A percentile compares a stretch with the other conserved stretches of the same genome.
phyloP scores from a whole-genome alignment of 257 asterid species.

The Asclepias syriaca region DNA sequence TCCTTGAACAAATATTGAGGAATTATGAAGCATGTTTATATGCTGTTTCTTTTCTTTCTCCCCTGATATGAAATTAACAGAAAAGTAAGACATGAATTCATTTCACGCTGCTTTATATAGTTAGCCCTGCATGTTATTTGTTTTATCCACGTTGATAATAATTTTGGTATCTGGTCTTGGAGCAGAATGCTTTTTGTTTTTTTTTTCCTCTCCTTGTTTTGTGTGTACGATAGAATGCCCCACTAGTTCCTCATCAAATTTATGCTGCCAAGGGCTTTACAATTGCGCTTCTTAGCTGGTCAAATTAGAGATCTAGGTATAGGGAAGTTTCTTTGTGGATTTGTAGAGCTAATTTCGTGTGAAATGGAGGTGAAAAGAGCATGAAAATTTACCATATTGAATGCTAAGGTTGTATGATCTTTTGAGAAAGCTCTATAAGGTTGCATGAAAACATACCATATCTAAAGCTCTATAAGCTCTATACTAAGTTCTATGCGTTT shows the following conservation, averaged over 20 bases:
- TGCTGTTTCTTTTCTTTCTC: background rate
- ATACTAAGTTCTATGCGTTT: background rate
- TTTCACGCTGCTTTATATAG: background rate
- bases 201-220: background rate
- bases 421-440: background rate
- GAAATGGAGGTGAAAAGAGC: background rate
- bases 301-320: background rate
- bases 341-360: background rate
- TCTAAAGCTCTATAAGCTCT: background rate
- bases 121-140: background rate
- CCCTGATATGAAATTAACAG: background rate
- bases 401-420: background rate
- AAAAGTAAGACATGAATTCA: background rate
- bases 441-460: background rate
- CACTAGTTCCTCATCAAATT: background rate
- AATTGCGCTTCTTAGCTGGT: background rate
- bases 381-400: background rate
- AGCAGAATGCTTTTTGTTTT: too few species aligned
- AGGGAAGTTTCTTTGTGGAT: background rate
- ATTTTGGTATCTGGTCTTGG: background rate
- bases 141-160: background rate
- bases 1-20: slow-evolving; percentile 3
- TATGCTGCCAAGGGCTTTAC: background rate
- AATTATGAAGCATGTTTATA: background rate
- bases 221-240: background rate